Evolutionary conservation across 192 early-diverging fungal genomes (phyloP).

Genomic region (Linnemannia zychae): DNA sequence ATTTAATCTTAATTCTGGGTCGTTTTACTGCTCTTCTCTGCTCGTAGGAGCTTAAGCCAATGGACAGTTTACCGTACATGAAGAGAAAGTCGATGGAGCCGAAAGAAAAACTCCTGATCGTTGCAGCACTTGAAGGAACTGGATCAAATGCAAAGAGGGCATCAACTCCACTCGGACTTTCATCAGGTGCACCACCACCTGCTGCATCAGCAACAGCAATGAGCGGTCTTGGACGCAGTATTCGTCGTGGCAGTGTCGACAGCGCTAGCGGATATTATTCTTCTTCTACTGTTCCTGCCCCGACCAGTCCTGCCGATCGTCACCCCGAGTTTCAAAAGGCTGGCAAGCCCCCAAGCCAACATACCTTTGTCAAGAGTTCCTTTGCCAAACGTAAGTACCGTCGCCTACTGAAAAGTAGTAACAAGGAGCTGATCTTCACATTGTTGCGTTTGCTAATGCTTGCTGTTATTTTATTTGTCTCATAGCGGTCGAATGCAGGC

Average conservation of each 20-base stretch:
- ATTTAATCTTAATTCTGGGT: background rate
- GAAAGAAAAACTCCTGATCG: slow-evolving; percentile 16
- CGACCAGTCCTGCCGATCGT: slow-evolving; percentile 13
- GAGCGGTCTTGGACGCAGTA: slow-evolving; percentile 8
- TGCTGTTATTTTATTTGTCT: background rate
- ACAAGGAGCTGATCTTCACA: background rate
- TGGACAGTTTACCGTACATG: slow-evolving; percentile 53
- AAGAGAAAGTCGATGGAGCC: slow-evolving; percentile 44
- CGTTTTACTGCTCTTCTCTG: background rate
- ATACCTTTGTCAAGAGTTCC: slow-evolving; percentile 69
- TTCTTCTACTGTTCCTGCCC: slow-evolving; percentile 31
- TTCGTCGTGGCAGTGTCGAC: slow-evolving; percentile 31
- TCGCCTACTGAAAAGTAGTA: background rate
- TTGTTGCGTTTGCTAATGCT: background rate
- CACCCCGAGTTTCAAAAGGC: slow-evolving; percentile 29
- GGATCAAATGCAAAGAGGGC: slow-evolving; percentile 17
- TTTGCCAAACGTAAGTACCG: slow-evolving; percentile 67
- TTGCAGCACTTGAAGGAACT: slow-evolving; percentile 9
- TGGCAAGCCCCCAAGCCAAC: slow-evolving; percentile 45
- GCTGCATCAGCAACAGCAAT: slow-evolving; percentile 12
- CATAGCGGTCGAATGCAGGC: slow-evolving; percentile 64
- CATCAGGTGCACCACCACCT: slow-evolving; percentile 37
- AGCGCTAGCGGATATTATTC: slow-evolving; percentile 30
- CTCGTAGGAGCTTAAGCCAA: slow-evolving; percentile 44
- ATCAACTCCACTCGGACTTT: slow-evolving; percentile 36